Base-by-base conservation (phyloP, 2,329 filamentous ascomycete species). In the Saccharata proteae region DNA sequence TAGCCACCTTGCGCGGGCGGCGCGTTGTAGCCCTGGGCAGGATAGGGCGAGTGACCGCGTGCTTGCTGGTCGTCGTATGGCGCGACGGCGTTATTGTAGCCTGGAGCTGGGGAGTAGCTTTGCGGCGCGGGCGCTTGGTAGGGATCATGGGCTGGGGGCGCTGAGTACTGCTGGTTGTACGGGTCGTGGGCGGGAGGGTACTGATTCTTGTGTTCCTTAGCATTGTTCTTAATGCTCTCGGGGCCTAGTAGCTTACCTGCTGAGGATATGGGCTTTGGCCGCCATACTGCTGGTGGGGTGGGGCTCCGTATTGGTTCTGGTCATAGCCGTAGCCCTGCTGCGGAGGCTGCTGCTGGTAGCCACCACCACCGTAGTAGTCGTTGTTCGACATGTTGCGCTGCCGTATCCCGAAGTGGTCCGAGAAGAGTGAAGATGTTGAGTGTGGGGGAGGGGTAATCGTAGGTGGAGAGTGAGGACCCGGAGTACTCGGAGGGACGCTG, bases 341-440 rank as follows among this genome's bases (percentile, higher is more conserved):
- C n/a, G n/a, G n/a, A n/a, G n/a, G n/a, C n/a, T n/a, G 7, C 14
- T 40, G 37, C 26, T 42, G 40, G 20, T 43, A 43, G 15, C 43
- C 38, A 15, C 48, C 43, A 18, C 45, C 45, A 30, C 51, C 48
- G 43, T 57, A 57, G 37, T 55, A 55, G 28, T 51, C 49, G 34
- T 51, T 38, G 27, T 39, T 48, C 12, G 45, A 42, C 46, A 48
- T 48, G 30, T n/a, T 36, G 24, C 16, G 26, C n/a, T 10, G 8
- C 8, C 15, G 6, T 28, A 6, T 10, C n/a, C 10, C 11, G 26
- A n/a, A 20, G 26, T 19, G 19, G 26, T 29, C n/a, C n/a, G n/a
- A n/a, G n/a, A n/a, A n/a, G n/a, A n/a, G n/a, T n/a, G n/a, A n/a
- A n/a, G n/a, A n/a, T n/a, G n/a, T n/a, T n/a, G n/a, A n/a, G n/a